Conservation (phyloP, 805 yeast species). For the Monosporozyma unispora region DNA sequence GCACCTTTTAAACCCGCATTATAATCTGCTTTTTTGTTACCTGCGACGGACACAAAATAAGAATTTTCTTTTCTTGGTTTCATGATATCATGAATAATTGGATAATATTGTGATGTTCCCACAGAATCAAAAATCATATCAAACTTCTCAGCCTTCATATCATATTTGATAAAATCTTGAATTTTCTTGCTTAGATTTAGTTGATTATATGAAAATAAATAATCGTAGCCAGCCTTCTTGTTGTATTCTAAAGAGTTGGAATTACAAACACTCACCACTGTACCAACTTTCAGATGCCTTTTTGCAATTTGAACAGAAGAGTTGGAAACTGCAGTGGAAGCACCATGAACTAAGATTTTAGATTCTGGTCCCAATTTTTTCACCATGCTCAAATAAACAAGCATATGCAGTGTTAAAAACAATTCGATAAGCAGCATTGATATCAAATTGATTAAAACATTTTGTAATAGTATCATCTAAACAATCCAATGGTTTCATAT, state of each 20-base stretch:
- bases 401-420: constrained; percentile 54
- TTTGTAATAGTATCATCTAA: background rate
- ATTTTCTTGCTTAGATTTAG: constrained; percentile 33
- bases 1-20: constrained; percentile 4
- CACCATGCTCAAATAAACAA: constrained; percentile 27
- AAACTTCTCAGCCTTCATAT: constrained; percentile 36
- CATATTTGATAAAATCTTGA: constrained; percentile 21
- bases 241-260: constrained; percentile 38
- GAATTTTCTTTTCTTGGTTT: constrained; percentile 41
- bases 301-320: constrained; percentile 49
- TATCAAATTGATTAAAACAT: constrained; percentile 13
- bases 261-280: constrained; percentile 51
- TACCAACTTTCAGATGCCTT: constrained; percentile 35
- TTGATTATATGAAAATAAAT: constrained; percentile 47
- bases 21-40: constrained; percentile 39
- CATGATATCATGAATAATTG: constrained; percentile 35
- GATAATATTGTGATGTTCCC: constrained; percentile 47
- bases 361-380: constrained; percentile 31
- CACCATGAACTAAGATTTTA: constrained; percentile 60
- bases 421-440: constrained; percentile 49
- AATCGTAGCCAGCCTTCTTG: constrained; percentile 46
- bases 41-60: constrained; percentile 45
- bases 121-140: constrained; percentile 58
- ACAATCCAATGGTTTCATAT: constrained; percentile 14
- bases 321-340: constrained; percentile 61